These are phyloP conservation scores for Bolboschoenoplectus hybrid DNA, from an alignment of 202 grass and related monocot genomes.

Conservation along the genomic window DNA sequence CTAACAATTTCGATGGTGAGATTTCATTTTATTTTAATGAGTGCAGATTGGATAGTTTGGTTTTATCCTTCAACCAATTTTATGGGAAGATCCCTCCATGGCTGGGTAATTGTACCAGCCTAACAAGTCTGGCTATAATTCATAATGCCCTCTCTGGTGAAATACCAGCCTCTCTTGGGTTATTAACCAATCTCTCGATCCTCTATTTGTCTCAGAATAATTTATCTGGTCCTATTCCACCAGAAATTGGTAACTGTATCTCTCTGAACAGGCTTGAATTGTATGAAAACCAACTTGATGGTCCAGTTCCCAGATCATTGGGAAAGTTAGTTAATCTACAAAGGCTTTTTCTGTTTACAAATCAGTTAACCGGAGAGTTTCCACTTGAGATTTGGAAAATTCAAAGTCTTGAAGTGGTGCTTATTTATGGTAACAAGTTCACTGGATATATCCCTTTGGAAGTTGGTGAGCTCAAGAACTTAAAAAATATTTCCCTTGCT, in stretches of 20 bases:
- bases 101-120: constrained; percentile 57
- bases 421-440: constrained; percentile 59
- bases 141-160: constrained; percentile 54
- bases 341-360: constrained; percentile 54
- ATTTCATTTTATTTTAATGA: constrained; percentile 54
- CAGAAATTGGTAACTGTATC: constrained; percentile 60
- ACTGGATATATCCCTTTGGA: constrained; percentile 58
- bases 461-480: constrained; percentile 54
- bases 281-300: constrained; percentile 60
- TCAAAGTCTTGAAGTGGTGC: constrained; percentile 49
- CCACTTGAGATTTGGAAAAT: constrained; percentile 79
- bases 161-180: constrained; percentile 54
- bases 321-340: constrained; percentile 55
- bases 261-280: constrained; percentile 51
- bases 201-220: constrained; percentile 67
- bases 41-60: constrained; percentile 57
- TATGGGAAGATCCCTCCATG: constrained; percentile 52
- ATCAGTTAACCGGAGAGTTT: constrained; percentile 63
- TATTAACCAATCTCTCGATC: constrained; percentile 49
- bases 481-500: constrained; percentile 62
- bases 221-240: constrained; percentile 71
- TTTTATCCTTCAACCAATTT: constrained; percentile 58
- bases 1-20: constrained; percentile 53
- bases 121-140: constrained; percentile 44
- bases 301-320: constrained; percentile 59